Conservation (phyloP, 2,329 filamentous ascomycete species). For the Apiospora phragmitis region DNA sequence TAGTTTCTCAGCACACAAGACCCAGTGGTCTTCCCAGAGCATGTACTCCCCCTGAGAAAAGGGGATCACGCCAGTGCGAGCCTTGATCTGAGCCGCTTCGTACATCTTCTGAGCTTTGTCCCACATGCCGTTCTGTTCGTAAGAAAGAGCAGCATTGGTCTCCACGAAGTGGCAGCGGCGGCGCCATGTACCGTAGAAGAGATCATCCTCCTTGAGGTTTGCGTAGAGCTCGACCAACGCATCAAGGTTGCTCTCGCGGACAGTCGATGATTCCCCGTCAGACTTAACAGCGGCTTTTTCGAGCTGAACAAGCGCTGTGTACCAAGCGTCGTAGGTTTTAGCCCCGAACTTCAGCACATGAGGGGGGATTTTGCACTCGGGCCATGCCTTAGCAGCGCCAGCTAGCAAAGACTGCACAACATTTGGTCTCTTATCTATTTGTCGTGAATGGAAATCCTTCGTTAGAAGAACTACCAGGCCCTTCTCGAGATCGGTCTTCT, state of each 20-base stretch:
- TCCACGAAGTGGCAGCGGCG: constrained; percentile 94
- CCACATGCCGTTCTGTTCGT: constrained; percentile 99
- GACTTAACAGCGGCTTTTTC: constrained; percentile 87
- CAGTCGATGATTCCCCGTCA: constrained; percentile 77
- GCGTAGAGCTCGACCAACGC: constrained; percentile 93
- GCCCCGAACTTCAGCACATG: constrained; percentile 96
- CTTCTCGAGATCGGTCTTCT: constrained; percentile 86
- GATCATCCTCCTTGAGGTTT: constrained; percentile 87
- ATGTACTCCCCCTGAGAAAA: constrained; percentile 98
- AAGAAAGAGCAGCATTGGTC: constrained; percentile 94
- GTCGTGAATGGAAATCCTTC: constrained; percentile 92
- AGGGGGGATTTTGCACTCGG: constrained; percentile 88
- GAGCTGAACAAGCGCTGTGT: constrained; percentile 86
- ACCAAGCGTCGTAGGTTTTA: constrained; percentile 95
- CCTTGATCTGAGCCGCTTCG: constrained; percentile 95
- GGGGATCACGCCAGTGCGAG: constrained; percentile 90
- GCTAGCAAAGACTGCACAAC: constrained; percentile 91
- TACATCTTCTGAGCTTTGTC: constrained; percentile 98
- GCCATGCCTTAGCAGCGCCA: constrained; percentile 80
- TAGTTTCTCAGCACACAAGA: constrained; percentile 94
- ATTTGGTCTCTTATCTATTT: constrained; percentile 93
- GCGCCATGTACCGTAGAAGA: constrained; percentile 97
- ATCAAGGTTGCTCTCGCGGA: constrained; percentile 93
- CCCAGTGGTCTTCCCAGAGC: constrained; percentile 99
- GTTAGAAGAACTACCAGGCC: constrained; percentile 88